Evolutionary conservation across 1,139 yeast species (phyloP).

Genomic region (Spencermartinsiella ligniputridi): DNA sequence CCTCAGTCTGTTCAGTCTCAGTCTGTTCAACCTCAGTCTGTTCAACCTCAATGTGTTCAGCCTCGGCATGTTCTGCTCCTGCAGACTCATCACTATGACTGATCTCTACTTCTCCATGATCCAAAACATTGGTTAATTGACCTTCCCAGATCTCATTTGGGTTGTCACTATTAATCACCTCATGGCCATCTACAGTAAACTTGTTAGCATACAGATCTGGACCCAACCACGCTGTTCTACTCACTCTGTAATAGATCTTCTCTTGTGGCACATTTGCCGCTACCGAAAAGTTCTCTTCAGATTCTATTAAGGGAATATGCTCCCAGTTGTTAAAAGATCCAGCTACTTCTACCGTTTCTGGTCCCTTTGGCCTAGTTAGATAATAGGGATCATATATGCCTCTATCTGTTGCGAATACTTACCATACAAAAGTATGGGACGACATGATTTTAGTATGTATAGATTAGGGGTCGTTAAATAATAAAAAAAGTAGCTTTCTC

Average conservation of each 20-base stretch:
- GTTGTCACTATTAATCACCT: not conserved
- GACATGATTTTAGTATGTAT: no score
- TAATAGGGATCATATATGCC: not conserved
- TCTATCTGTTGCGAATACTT: not conserved
- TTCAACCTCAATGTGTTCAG: no score
- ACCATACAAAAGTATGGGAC: not conserved
- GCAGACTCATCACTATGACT: no score
- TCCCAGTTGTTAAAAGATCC: not conserved
- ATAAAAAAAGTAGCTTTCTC: no score
- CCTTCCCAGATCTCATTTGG: not conserved
- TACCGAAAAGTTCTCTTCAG: not conserved
- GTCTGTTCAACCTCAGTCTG: no score
- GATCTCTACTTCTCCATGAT: no score
- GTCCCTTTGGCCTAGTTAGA: not conserved
- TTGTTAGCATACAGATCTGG: not conserved
- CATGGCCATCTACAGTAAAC: not conserved
- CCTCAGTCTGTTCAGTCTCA: not conserved
- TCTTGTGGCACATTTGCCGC: not conserved
- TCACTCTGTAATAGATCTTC: not conserved
- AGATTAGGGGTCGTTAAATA: no score
- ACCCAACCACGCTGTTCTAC: not conserved
- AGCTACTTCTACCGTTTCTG: not conserved
- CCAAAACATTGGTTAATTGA: not conserved
- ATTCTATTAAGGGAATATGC: not conserved
- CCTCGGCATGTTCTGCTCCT: no score